Evolutionary conservation across 805 yeast species (phyloP), one percentile per base, ranked within the genome.

Genomic region (Naumovozyma baii): DNA sequence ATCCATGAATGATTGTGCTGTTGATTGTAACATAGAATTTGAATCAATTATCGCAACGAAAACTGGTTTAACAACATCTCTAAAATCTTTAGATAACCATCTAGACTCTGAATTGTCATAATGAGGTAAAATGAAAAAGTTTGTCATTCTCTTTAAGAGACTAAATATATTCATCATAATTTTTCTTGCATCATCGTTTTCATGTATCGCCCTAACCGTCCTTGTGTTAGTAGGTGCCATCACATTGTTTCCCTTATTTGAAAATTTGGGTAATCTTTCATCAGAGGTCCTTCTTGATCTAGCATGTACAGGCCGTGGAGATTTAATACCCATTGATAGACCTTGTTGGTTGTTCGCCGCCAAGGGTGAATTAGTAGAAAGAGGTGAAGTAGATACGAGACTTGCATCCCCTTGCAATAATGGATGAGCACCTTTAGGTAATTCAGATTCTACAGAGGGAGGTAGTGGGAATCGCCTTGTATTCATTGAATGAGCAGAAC

Each of bases 31-130:
- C 7, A 50, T 59, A 8, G 43, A 40, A 45, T 66, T 69, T 2
- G 60, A 49, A 41, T 67, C 69, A 20, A 59, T 51, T 13, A 71
- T 47, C 1, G 73, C 61, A 26, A 55, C 55, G 13, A 64, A 55
- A 3, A 73, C 47, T 2, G 76, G 69, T 37, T 64, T 58, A n/a
- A 57, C 47, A 10, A 57, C 48, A 33, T 46, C 46, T 20, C 39
- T 48, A 36, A 52, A 57, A 37, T 56, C 59, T 18, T 48, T 44
- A 3, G 45, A 43, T 7, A 51, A 49, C 50, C 55, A 48, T 9
- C 33, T 26, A 7, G 42, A 13, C 16, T 45, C 42, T 4, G 30
- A 28, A 8, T 37, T 31, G 9, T 38, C 33, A 20, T 41, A 41
- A 16, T 37, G 33, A 5, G 42, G 45, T 9, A 38, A 39, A 18